phyloP scores from a whole-genome alignment of 164 flowering plant species.

The Taxillus chinensis region DNA sequence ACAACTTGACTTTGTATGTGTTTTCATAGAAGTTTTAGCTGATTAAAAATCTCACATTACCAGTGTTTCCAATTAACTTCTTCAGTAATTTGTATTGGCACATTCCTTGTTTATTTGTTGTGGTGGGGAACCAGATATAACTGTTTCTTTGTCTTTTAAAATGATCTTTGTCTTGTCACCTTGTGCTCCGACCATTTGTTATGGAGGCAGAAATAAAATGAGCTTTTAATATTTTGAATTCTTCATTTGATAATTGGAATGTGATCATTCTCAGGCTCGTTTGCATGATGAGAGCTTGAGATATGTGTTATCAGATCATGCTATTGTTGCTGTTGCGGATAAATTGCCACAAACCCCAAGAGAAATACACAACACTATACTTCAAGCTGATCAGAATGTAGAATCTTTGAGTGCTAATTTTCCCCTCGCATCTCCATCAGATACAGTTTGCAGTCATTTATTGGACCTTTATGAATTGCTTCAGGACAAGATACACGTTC shows the following conservation, averaged over 20 bases:
- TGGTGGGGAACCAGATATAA: too few relatives aligned
- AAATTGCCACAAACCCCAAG: constrained; percentile 34
- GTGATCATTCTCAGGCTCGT: constrained; percentile 63
- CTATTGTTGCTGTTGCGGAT: constrained; percentile 57
- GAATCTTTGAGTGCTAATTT: constrained; percentile 25
- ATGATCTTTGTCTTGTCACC: too few relatives aligned
- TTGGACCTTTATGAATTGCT: constrained; percentile 40
- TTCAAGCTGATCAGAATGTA: constrained; percentile 41
- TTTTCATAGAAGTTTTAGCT: too few relatives aligned
- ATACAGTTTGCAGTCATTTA: constrained; percentile 61
- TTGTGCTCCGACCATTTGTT: neutral
- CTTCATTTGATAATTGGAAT: neutral
- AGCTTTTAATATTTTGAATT: neutral
- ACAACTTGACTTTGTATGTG: too few relatives aligned
- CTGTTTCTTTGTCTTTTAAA: too few relatives aligned
- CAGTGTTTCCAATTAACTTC: too few relatives aligned
- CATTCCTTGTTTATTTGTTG: too few relatives aligned
- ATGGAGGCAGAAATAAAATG: neutral
- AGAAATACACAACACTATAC: constrained; percentile 37
- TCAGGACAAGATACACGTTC: constrained; percentile 18
- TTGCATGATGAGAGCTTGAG: constrained; percentile 93
- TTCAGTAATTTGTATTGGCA: too few relatives aligned
- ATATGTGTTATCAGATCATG: constrained; percentile 81
- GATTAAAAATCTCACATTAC: too few relatives aligned
- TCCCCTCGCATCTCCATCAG: constrained; percentile 47